Evolutionary conservation across 768 basidiomycete species (phyloP).

Genomic region (Dendrothele bispora): DNA sequence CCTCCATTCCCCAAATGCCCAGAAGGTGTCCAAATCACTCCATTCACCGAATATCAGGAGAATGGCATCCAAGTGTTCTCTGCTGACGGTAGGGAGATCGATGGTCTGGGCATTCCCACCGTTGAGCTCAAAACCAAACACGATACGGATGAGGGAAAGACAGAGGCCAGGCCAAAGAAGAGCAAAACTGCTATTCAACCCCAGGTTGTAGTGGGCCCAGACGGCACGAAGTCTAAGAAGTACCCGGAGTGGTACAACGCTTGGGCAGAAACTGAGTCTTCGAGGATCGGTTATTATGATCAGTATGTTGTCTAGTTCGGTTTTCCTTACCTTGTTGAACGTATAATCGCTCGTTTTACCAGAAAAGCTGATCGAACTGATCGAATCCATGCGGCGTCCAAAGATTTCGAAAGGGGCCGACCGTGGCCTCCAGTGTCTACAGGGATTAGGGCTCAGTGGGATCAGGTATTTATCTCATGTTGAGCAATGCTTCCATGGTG

Average conservation of each 20-base stretch:
- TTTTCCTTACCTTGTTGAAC: neutral
- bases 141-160: constrained; percentile 53
- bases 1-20: constrained; percentile 51
- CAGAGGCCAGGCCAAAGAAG: constrained; percentile 34
- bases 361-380: constrained; percentile 10
- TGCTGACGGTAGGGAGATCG: constrained; percentile 61
- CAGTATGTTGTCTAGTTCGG: constrained; percentile 32
- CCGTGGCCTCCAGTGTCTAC: constrained; percentile 29
- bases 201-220: neutral
- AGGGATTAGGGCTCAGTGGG: constrained; percentile 54
- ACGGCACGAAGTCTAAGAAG: neutral
- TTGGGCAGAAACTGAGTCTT: constrained; percentile 66
- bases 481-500: constrained; percentile 1
- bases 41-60: constrained; percentile 59
- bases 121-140: constrained; percentile 55
- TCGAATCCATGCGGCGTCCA: constrained; percentile 21
- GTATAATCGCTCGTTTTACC: too few species aligned
- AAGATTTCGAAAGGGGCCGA: constrained; percentile 21
- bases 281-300: constrained; percentile 45
- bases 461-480: constrained; percentile 46
- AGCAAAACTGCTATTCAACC: too few species aligned
- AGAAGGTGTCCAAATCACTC: constrained; percentile 44
- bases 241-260: constrained; percentile 61
- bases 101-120: constrained; percentile 68
- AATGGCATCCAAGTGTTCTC: constrained; percentile 54